Evolutionary conservation across 257 asterid species (phyloP), one percentile per base, ranked within the genome.

Genomic region (Fraxinus americana): DNA sequence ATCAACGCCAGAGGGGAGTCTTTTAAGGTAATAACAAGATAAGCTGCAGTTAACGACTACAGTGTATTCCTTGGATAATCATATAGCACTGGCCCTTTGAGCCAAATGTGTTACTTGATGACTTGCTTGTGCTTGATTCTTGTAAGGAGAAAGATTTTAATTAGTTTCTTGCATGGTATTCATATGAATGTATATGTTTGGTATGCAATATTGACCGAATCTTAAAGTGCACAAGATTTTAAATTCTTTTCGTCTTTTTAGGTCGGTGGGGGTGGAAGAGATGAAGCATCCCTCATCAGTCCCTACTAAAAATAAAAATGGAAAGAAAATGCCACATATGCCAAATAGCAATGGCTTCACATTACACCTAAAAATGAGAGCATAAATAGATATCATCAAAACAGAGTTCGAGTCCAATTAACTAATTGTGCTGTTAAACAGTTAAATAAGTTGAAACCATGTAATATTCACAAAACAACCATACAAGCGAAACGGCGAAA

Each of bases 1-100:
- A 6, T 78, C 86, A 67, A 91, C 75, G 87, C 77, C 82, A 5
- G 82, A 79, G 59, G 59, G 86, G 85, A 82, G 75, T 35, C 88
- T 75, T 75, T 54, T 11, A 82, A 34, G 80, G 30, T 2, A 74
- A 68, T 29, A 72, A 82, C 77, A 69, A 75, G 87, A 81, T 43
- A 86, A 75, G 83, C 73, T 67, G 45, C 78, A 82, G 79, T 88
- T 81, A 85, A 76, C 68, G 54, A 23, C 70, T 52, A 19, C 79
- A 36, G 45, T 39, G 70, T 52, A 67, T 69, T 75, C 74, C 50
- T 52, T 36, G 74, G 80, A 72, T 54, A 41, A 43, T 75, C 65
- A 72, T 43, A 73, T 59, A 71, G 34, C 38, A 19, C 50, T 30
- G 77, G 84, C 75, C 71, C 67, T 11, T 21, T 48, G 59, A 71